Conservation (phyloP, 2,329 filamentous ascomycete species). For the Colletotrichum godetiae region DNA sequence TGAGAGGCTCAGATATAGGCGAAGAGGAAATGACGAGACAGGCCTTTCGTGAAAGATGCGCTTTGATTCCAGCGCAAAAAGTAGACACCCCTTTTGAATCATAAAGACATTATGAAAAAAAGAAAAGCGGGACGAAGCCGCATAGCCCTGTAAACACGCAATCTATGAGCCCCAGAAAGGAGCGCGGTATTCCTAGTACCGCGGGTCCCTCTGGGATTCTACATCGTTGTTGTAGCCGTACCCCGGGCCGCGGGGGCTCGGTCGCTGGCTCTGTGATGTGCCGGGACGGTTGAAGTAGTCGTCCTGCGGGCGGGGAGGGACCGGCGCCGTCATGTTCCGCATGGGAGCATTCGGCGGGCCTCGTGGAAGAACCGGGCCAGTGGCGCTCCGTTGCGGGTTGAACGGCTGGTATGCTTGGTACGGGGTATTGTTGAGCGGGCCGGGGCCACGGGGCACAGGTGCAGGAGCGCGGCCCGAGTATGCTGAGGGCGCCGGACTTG, state of each 20-base stretch:
- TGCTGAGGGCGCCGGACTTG: constrained; percentile 47
- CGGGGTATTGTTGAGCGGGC: constrained; percentile 36
- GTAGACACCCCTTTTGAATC: constrained; percentile 14
- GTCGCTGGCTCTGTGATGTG: constrained; percentile 39
- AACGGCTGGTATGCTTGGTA: constrained; percentile 40
- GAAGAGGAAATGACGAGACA: constrained; percentile 2
- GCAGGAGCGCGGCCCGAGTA: constrained; percentile 40
- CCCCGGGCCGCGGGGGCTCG: constrained; percentile 39
- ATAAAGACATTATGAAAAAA: constrained; percentile 36
- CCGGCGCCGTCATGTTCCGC: constrained; percentile 59
- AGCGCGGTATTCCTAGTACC: constrained; percentile 40
- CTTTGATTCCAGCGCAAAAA: constrained; percentile 9
- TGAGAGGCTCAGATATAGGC: too few relatives aligned
- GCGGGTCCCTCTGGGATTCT: constrained; percentile 47
- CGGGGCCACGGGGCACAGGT: constrained; percentile 35
- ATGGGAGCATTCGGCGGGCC: constrained; percentile 51
- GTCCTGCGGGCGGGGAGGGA: constrained; percentile 42
- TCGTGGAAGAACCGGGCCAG: constrained; percentile 48
- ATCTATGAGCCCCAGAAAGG: constrained; percentile 1
- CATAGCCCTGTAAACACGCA: background rate
- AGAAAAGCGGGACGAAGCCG: constrained; percentile 6
- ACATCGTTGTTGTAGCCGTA: constrained; percentile 49
- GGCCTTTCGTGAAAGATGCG: background rate
- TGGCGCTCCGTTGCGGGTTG: constrained; percentile 52
- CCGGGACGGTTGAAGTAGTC: constrained; percentile 44